Base-by-base conservation (phyloP, 1,284 basidiomycete species). In the Golubevia sp. region DNA sequence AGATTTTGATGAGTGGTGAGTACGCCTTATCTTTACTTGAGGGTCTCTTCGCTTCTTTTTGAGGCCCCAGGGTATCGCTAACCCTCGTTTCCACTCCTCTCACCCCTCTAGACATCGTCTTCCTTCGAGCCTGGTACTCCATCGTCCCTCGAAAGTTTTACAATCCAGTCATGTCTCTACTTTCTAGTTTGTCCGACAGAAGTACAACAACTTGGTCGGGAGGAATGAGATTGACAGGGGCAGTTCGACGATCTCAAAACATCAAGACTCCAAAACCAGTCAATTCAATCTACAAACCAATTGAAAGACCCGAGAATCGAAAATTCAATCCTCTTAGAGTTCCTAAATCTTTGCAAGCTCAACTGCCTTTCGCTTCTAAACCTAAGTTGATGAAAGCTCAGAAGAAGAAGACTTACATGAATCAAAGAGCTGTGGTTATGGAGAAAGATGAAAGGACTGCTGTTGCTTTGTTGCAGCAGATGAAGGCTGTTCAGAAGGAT, bases 81-180 rank as follows among this genome's bases (percentile, higher is more conserved):
- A n/a, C n/a, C n/a, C n/a, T n/a, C n/a, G n/a, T n/a, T n/a, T n/a
- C 53, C 30, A 53, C 5, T 58, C 34, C 6, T 49, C 24, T 23
- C n/a, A 23, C 13, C 5, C 7, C 3, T 24, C 6, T 59, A 94
- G 96, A 99, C 80, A 91, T 99, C 64, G 88, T 98, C 61, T 98
- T 99, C 87, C 86, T 99, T 8, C 89, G 97, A 23, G 94, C 94
- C 0, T 99, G 97, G 96, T 97, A 96, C 84, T 91, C 93, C 21
- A 91, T 99, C 61, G 90, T 94, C 79, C 97, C 96, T 3, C 89
- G 95, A 67, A 92, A 93, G 84, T 94, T 93, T 84, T 99, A 98
- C 87, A 98, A 97, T 81, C 93, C 97, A 0, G 94, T 99, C 65
- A 96, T 93, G 0, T 96, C 93, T 0, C 87, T 98, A 7, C 87